phyloP scores from a whole-genome alignment of 2,329 filamentous ascomycete species.

The Dactylellina sp. region DNA sequence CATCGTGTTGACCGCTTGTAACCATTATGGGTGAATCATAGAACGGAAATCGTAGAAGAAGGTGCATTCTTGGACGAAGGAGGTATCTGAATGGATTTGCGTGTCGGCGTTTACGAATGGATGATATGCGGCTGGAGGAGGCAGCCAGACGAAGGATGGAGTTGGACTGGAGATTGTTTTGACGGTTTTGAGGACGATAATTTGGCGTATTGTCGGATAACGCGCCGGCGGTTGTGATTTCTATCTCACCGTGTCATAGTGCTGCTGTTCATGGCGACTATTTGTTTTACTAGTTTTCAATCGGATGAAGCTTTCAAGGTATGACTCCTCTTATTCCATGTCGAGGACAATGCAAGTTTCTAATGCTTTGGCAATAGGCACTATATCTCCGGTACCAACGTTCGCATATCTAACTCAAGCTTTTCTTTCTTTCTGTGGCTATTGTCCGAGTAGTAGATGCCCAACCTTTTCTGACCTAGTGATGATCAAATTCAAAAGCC shows the following conservation, averaged over 20 bases:
- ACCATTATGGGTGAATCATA: slow-evolving; percentile 56
- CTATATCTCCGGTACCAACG: slow-evolving; percentile 18
- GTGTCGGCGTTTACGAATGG: slow-evolving; percentile 42
- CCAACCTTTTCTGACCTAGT: slow-evolving; percentile 44
- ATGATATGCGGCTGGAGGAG: background rate
- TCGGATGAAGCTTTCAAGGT: slow-evolving; percentile 56
- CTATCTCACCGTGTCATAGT: slow-evolving; percentile 38
- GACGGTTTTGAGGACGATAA: slow-evolving; percentile 50
- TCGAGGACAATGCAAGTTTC: background rate
- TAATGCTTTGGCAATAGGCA: background rate
- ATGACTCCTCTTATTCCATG: background rate
- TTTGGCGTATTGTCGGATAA: slow-evolving; percentile 29
- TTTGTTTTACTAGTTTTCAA: slow-evolving; percentile 52
- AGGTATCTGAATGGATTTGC: slow-evolving; percentile 25
- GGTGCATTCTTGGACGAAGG: slow-evolving; percentile 20
- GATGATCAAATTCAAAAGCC: slow-evolving; percentile 54
- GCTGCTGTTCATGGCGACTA: slow-evolving; percentile 49
- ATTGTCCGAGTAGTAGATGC: slow-evolving; percentile 29
- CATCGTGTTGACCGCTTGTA: slow-evolving; percentile 12
- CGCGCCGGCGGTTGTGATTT: slow-evolving; percentile 44
- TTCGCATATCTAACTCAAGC: slow-evolving; percentile 20
- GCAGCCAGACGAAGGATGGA: slow-evolving; percentile 27
- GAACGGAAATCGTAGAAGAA: slow-evolving; percentile 57
- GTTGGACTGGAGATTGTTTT: slow-evolving; percentile 22
- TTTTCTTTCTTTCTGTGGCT: slow-evolving; percentile 9